phyloP scores from a whole-genome alignment of 768 basidiomycete genomes.

The Albatrellus ellisii region DNA sequence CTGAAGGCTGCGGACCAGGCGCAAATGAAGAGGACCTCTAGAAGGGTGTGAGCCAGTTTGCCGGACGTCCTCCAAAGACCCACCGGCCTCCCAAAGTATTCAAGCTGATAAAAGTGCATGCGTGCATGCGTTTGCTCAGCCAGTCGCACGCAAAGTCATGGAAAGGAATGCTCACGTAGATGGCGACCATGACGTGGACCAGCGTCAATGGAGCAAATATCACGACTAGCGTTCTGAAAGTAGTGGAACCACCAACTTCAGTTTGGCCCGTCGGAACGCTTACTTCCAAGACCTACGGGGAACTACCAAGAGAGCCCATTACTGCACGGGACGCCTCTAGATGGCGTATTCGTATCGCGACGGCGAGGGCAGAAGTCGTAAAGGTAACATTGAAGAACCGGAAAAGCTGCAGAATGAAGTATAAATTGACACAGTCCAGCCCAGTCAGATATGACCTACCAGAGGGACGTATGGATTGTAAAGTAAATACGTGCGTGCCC shows the following conservation, averaged over 20 bases:
- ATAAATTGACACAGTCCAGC: background rate
- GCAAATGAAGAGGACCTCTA: slow-evolving; percentile 84
- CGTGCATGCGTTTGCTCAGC: too few species aligned
- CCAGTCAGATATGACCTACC: slow-evolving; percentile 28
- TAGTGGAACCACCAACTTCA: too few species aligned
- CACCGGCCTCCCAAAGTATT: slow-evolving; percentile 85
- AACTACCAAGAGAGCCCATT: slow-evolving; percentile 70
- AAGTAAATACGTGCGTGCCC: slow-evolving; percentile 52
- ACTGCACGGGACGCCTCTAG: slow-evolving; percentile 36
- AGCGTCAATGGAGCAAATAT: slow-evolving; percentile 78
- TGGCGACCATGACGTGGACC: slow-evolving; percentile 72
- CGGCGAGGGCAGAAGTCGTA: slow-evolving; percentile 62
- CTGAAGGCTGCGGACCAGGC: slow-evolving; percentile 88
- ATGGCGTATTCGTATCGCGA: slow-evolving; percentile 63
- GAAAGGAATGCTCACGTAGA: slow-evolving; percentile 48
- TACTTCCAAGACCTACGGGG: slow-evolving; percentile 39
- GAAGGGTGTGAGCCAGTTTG: slow-evolving; percentile 77
- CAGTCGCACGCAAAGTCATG: slow-evolving; percentile 8
- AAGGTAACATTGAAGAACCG: slow-evolving; percentile 77
- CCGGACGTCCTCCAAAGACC: slow-evolving; percentile 86
- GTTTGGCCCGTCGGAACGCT: too few species aligned
- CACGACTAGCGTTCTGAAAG: slow-evolving; percentile 58
- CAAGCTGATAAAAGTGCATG: slow-evolving; percentile 40
- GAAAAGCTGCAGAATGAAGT: slow-evolving; percentile 42
- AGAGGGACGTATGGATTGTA: slow-evolving; percentile 69